Percentiles rank a stretch among this genome's conserved stretches.
phyloP scores from a whole-genome alignment of 352 stramenopile species.

The Globisporangium carolinianum region DNA sequence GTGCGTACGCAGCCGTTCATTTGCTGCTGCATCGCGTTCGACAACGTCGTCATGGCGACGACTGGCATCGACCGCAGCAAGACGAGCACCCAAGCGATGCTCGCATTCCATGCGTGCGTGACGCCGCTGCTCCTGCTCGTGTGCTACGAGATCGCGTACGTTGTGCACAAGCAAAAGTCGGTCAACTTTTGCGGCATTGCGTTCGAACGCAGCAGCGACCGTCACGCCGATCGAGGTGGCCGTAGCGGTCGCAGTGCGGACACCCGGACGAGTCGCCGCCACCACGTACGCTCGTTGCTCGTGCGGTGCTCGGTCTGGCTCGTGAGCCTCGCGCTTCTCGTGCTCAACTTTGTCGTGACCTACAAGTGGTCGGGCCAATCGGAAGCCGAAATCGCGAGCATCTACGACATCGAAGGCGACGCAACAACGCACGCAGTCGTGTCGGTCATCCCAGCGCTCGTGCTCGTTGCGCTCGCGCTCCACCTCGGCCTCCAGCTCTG shows the following conservation, averaged over 20 bases:
- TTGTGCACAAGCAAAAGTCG: conserved; percentile 87
- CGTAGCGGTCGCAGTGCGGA: background rate
- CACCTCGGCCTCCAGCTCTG: conserved; percentile 73
- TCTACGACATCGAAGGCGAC: conserved; percentile 72
- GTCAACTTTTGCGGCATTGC: conserved; percentile 89
- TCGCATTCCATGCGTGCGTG: conserved; percentile 77
- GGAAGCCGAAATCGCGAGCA: conserved; percentile 43
- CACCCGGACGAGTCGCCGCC: background rate
- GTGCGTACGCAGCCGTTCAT: conserved; percentile 51
- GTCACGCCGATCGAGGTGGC: conserved; percentile 17
- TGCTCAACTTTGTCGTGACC: conserved; percentile 64
- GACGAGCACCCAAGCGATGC: conserved; percentile 54
- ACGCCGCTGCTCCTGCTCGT: conserved; percentile 82
- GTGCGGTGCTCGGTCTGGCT: conserved; percentile 71
- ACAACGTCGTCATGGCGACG: conserved; percentile 78
- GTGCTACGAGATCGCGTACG: conserved; percentile 87
- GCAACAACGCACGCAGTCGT: conserved; percentile 44
- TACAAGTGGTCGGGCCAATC: conserved; percentile 48
- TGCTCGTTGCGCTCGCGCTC: conserved; percentile 60
- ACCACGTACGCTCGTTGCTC: conserved; percentile 38
- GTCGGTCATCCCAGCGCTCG: conserved; percentile 52
- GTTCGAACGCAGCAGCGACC: conserved; percentile 69
- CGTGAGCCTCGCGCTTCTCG: conserved; percentile 40
- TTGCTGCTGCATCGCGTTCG: conserved; percentile 68
- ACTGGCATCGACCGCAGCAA: conserved; percentile 58